Conservation (phyloP, 1,139 yeast species). For the Meyerozyma athensensis region DNA sequence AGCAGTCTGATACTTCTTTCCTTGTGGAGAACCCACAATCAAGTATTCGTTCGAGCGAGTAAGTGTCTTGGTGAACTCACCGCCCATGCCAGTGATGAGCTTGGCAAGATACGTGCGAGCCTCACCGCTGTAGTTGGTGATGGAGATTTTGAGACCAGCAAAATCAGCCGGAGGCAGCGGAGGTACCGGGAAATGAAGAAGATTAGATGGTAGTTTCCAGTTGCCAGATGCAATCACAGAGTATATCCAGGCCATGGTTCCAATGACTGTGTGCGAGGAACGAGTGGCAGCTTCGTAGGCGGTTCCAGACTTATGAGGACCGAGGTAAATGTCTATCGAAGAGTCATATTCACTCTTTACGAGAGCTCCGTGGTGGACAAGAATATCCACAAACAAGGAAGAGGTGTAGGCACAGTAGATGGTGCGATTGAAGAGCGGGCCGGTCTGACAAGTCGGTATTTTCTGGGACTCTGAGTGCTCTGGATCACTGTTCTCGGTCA, state of each 20-base stretch:
- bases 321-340: slow-evolving; percentile 57
- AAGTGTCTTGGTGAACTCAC: slow-evolving; percentile 66
- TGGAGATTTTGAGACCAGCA: slow-evolving; percentile 50
- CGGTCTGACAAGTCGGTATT: not conserved
- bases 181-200: slow-evolving; percentile 74
- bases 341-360: slow-evolving; percentile 15
- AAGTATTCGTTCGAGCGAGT: slow-evolving; percentile 67
- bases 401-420: not conserved
- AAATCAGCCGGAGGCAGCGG: slow-evolving; percentile 47
- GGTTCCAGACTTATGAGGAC: slow-evolving; percentile 57
- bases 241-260: slow-evolving; percentile 73
- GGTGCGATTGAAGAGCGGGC: not conserved
- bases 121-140: slow-evolving; percentile 83
- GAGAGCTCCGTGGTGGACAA: slow-evolving; percentile 29
- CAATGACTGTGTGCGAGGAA: slow-evolving; percentile 40
- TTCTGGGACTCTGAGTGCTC: not conserved
- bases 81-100: slow-evolving; percentile 70
- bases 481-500: slow-evolving; percentile 16
- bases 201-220: slow-evolving; percentile 58
- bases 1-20: slow-evolving; percentile 76
- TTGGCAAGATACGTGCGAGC: slow-evolving; percentile 67
- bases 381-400: not conserved
- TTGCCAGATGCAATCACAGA: slow-evolving; percentile 51
- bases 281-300: slow-evolving; percentile 30
- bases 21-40: slow-evolving; percentile 62